These are phyloP conservation scores for Colletotrichum tropicale DNA, from an alignment of 2,329 filamentous ascomycete species.

Conservation along the genomic window DNA sequence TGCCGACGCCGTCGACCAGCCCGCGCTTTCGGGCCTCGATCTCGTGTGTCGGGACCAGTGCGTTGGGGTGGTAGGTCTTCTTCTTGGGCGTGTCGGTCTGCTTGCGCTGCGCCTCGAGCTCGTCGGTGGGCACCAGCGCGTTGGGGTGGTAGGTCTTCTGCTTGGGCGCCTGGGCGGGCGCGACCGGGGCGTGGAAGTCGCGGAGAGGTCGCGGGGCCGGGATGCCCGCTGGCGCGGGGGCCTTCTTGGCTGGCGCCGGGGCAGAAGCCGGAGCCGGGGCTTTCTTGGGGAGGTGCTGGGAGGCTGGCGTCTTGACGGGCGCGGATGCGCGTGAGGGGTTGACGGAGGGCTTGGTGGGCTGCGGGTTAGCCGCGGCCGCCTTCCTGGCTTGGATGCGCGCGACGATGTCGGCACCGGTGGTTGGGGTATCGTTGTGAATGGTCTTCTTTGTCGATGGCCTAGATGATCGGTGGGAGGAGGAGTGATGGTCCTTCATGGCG, in stretches of 20 bases:
- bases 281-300: neutral
- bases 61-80: conserved; percentile 10
- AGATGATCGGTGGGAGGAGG: neutral
- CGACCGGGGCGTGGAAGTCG: neutral
- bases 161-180: neutral
- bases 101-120: neutral
- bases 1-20: neutral
- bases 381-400: conserved; percentile 7
- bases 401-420: neutral
- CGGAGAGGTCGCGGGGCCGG: neutral
- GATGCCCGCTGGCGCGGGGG: neutral
- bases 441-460: neutral
- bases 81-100: neutral
- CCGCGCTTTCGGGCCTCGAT: neutral
- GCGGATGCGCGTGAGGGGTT: neutral
- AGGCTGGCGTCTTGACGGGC: neutral
- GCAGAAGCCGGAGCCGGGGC: neutral
- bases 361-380: neutral
- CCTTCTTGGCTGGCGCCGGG: neutral
- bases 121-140: neutral
- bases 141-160: conserved; percentile 7
- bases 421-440: neutral
- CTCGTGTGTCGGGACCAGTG: neutral
- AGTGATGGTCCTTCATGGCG: neutral
- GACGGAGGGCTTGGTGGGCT: neutral